Evolutionary conservation across 2,329 filamentous ascomycete species (phyloP), one percentile per base, ranked within the genome.

Genomic region (Incumbomyces lentus): DNA sequence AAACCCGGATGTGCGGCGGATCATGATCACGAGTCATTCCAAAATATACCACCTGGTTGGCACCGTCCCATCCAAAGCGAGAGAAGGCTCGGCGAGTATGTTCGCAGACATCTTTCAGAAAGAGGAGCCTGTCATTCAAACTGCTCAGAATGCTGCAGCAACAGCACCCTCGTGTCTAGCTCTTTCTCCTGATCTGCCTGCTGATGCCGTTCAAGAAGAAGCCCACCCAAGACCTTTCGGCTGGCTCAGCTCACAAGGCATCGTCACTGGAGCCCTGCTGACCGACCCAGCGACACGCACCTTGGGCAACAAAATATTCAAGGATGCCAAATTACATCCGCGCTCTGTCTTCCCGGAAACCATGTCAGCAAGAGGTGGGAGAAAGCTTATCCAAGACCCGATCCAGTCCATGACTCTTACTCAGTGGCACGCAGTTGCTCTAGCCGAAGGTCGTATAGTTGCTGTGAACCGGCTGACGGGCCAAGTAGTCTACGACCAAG

Each of bases 381-480:
- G 74, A 51, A 82, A 79, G 51, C 65, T 81, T 31, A 73, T 79
- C 0, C 75, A 84, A 44, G 86, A 93, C 49, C 74, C 78, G 1
- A 81, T 95, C 33, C 79, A 82, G 34, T 86, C 86, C 0, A 82
- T 95, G 62, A 81, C 84, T 0, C 69, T 98, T 52, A 94, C 89
- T 5, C 88, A 95, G 59, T 98, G 92, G 84, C 92, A 98, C 62
- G 81, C 95, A 41, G 66, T 98, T 17, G 79, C 82, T 53, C 72
- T 98, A 0, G 78, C 94, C 1, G 89, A 92, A 49, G 84, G 82
- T 2, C 78, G 87, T 22, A 74, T 98, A 2, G 79, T 95, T 17
- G 88, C 85, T 2, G 79, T 86, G 50, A 96, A 96, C 60, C 78
- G 88, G 29, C 74, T 98, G 39, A 92, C 89, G 34, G 87, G 90